Evolutionary conservation across 805 yeast genomes (phyloP), one percentile per base, ranked within the genome.

Genomic region (Candida saitoana): DNA sequence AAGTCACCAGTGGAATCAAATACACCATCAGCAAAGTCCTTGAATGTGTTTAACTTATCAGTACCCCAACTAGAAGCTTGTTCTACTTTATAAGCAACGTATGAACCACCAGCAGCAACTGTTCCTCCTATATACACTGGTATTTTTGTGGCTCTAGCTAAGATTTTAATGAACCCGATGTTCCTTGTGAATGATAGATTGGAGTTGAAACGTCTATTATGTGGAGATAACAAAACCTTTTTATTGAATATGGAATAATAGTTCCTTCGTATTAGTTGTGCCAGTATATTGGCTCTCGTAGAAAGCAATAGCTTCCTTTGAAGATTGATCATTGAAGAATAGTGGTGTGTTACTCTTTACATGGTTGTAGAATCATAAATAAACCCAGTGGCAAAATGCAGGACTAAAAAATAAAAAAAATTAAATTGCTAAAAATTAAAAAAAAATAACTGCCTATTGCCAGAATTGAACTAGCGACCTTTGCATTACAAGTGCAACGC

Each of bases 401-500:
- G 32, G 32, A 29, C 5, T 12, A 9, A 14, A 29, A 22, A 22
- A 22, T 7, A 22, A 22, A 7, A 22, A 22, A 22, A 22, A 7
- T 22, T 11, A 22, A 22, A 34, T 19, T 8, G 15, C 38, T 2
- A 3, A 34, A 27, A 30, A 18, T 40, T 32, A 44, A 42, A 38
- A 43, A 41, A 51, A 59, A 63, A 50, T 41, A 51, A 45, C 27
- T 80, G 87, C 87, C 87, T 67, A 78, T 76, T 82, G 85, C 84
- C 87, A 81, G 88, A 80, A 80, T 82, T 81, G 88, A 82, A 82
- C 89, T 83, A 82, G 87, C 88, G 91, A 84, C 89, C 91, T 84
- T 84, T 83, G 93, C 95, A 85, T 85, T 87, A 87, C 96, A 87
- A 87, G 96, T 87, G 96, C 96, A 84, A 85, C 95, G 95, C 95